Evolutionary conservation across 345 rosid genomes (phyloP).

Genomic region (Geranium rotundifolium): DNA sequence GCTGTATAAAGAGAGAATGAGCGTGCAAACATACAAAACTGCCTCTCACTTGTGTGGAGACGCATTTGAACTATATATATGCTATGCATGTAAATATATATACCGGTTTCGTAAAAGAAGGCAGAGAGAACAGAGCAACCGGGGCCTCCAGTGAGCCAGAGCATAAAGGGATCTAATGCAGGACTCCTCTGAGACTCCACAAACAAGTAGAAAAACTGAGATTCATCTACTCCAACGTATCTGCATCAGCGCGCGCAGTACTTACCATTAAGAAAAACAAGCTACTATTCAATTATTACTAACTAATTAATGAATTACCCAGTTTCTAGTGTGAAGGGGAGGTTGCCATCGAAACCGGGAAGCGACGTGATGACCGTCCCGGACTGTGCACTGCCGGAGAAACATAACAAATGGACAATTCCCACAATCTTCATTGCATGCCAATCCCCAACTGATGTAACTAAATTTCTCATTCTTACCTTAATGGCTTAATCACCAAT

Average conservation of each 20-base stretch:
- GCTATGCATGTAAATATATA: too few species aligned
- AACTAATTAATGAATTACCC: constrained; percentile 11
- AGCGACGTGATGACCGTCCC: constrained; percentile 14
- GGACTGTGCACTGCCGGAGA: constrained; percentile 6
- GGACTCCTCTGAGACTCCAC: constrained; percentile 23
- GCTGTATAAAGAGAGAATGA: too few species aligned
- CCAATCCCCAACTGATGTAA: too few species aligned
- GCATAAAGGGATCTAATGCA: constrained; percentile 17
- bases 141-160: constrained; percentile 34
- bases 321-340: constrained; percentile 29
- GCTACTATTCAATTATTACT: too few species aligned
- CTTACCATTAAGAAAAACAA: too few species aligned
- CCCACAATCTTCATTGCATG: too few species aligned
- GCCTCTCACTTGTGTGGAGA: too few species aligned
- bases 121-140: constrained; percentile 35
- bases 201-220: constrained; percentile 26
- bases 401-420: too few species aligned
- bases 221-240: constrained; percentile 16
- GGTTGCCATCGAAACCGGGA: constrained; percentile 24
- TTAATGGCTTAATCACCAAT: too few species aligned
- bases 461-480: too few species aligned
- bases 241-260: background rate
- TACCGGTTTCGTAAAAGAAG: constrained; percentile 23
- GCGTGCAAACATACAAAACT: too few species aligned
- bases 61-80: too few species aligned